Conservation (phyloP, 2,329 filamentous ascomycete species). For the Beauveria brongniartii region DNA sequence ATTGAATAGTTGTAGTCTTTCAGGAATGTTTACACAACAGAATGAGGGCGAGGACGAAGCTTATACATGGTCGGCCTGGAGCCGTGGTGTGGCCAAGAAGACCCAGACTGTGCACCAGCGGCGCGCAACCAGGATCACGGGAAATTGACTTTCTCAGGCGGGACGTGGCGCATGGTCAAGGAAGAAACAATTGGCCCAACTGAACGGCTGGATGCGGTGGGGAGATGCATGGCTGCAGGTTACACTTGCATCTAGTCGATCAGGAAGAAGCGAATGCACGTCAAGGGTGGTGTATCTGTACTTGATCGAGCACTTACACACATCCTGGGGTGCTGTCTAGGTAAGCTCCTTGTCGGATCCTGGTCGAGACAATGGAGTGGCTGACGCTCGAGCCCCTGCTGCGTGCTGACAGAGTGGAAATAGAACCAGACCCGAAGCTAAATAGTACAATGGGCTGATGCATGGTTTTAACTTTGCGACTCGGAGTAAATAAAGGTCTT, state of each 20-base stretch:
- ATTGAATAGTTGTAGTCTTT: neutral
- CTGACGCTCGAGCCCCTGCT: neutral
- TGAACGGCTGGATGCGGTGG: neutral
- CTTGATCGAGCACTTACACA: neutral
- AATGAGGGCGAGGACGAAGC: neutral
- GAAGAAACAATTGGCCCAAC: neutral
- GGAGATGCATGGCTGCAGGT: neutral
- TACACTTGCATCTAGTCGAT: neutral
- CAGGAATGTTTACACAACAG: neutral
- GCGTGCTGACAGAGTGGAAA: neutral
- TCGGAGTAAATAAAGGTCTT: too few relatives aligned
- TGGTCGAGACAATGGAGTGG: slow-evolving; percentile 2
- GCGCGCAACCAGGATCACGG: neutral
- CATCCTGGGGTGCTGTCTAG: neutral
- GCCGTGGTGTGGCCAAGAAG: neutral
- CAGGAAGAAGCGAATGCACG: neutral
- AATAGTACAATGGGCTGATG: neutral
- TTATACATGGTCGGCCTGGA: neutral
- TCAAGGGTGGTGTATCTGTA: neutral
- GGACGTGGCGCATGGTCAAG: neutral
- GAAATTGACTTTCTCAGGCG: neutral
- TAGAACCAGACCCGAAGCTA: neutral
- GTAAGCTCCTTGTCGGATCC: neutral
- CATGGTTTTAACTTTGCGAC: neutral
- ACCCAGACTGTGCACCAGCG: neutral